Evolutionary conservation across 2,329 filamentous ascomycete genomes (phyloP).

Genomic region (Aureobasidium musti): DNA sequence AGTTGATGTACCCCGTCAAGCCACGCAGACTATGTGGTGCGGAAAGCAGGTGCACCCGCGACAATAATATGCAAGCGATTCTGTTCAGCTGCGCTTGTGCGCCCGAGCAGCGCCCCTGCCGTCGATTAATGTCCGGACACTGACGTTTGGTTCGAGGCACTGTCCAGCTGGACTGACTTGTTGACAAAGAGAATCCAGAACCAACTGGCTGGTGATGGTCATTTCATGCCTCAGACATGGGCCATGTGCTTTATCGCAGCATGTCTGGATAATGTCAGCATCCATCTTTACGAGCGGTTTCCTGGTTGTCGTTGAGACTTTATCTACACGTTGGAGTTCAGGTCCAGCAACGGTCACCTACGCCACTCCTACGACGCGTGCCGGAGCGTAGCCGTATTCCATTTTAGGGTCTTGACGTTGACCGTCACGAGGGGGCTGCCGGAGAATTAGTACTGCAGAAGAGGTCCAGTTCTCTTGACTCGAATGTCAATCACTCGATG

Average conservation of each 20-base stretch:
- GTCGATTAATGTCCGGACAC: conserved; percentile 7
- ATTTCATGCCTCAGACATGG: not conserved
- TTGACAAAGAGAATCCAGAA: conserved; percentile 4
- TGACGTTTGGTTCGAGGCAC: conserved; percentile 7
- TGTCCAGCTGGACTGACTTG: conserved; percentile 3
- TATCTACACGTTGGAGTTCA: conserved; percentile 19
- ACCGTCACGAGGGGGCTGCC: not conserved
- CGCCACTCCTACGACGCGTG: conserved; percentile 19
- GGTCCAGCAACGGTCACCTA: conserved; percentile 5
- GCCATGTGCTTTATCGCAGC: conserved; percentile 2
- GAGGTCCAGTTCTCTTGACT: not conserved
- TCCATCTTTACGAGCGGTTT: not conserved
- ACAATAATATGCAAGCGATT: conserved; percentile 15
- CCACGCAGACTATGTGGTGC: conserved; percentile 8
- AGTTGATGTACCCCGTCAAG: conserved; percentile 10
- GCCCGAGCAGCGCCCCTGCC: not conserved
- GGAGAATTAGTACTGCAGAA: not conserved
- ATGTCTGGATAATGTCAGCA: not conserved
- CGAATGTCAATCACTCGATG: not conserved
- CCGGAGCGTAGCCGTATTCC: conserved; percentile 10
- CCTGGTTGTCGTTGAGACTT: conserved; percentile 26
- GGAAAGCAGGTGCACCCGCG: conserved; percentile 22
- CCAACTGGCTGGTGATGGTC: not conserved
- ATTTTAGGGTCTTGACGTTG: conserved; percentile 1
- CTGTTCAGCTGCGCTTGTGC: conserved; percentile 19